phyloP scores from a whole-genome alignment of 495 filamentous ascomycete genomes.

The Hyaloscypha bicolor region DNA sequence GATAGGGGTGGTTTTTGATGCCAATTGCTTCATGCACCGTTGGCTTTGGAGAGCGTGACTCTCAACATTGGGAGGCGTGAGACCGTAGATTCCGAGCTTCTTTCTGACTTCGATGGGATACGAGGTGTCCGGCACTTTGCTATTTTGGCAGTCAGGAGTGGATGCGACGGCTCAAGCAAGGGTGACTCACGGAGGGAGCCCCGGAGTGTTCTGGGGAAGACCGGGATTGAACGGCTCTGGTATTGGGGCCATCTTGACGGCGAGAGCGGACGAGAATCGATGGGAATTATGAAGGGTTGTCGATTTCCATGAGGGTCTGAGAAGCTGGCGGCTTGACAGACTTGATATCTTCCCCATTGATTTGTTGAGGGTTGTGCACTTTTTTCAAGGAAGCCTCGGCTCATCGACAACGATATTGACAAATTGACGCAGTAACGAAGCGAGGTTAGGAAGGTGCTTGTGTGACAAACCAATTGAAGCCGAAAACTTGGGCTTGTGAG shows the following conservation, averaged over 20 bases:
- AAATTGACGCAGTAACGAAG: too few relatives aligned
- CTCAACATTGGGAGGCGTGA: conserved; percentile 52
- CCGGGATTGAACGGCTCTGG: neutral
- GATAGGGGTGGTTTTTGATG: conserved; percentile 65
- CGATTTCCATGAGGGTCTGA: neutral
- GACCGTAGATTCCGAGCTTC: conserved; percentile 69
- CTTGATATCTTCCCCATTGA: conserved; percentile 3
- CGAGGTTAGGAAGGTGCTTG: conserved; percentile 3
- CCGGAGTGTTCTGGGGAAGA: neutral
- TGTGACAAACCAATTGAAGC: conserved; percentile 4
- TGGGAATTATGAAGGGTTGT: neutral
- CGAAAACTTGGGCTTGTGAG: neutral
- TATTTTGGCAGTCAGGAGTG: neutral
- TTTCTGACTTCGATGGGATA: conserved; percentile 42
- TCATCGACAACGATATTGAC: neutral
- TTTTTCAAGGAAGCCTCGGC: conserved; percentile 10
- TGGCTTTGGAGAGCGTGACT: conserved; percentile 67
- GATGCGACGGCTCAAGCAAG: neutral
- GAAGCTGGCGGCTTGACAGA: neutral
- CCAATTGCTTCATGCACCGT: conserved; percentile 71
- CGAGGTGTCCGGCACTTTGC: conserved; percentile 22
- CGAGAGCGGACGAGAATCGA: conserved; percentile 11
- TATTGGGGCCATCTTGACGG: conserved; percentile 16
- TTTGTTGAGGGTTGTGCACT: conserved; percentile 2
- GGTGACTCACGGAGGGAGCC: conserved; percentile 14